These are phyloP conservation scores for Aspergillus melleus DNA, from an alignment of 2,329 filamentous ascomycete species.

Conservation along the genomic window DNA sequence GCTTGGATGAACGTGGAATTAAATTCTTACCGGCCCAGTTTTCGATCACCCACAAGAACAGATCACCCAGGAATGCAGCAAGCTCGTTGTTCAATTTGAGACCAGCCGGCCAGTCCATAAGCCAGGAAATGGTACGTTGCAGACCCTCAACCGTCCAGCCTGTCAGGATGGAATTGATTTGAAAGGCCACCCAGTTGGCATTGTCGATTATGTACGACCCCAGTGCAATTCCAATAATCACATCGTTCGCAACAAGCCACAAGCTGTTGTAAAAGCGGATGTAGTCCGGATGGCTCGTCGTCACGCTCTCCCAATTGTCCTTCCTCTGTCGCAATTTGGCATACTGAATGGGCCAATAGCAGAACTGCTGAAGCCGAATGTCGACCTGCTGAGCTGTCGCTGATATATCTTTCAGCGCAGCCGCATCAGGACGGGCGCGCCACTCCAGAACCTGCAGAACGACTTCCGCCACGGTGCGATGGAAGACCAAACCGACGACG, in stretches of 20 bases:
- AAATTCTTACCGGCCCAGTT: slow-evolving; percentile 77
- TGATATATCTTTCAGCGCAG: slow-evolving; percentile 91
- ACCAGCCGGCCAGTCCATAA: slow-evolving; percentile 93
- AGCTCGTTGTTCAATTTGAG: slow-evolving; percentile 94
- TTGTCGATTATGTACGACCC: slow-evolving; percentile 98
- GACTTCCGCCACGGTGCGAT: slow-evolving; percentile 78
- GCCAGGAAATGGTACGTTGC: slow-evolving; percentile 85
- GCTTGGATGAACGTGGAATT: neutral
- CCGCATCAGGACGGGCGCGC: slow-evolving; percentile 72
- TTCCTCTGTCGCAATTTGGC: slow-evolving; percentile 85
- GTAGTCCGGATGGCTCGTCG: slow-evolving; percentile 93
- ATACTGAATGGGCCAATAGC: slow-evolving; percentile 98
- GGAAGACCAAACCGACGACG: slow-evolving; percentile 73
- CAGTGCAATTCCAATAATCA: slow-evolving; percentile 95
- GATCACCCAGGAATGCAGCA: slow-evolving; percentile 87
- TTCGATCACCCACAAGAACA: slow-evolving; percentile 98
- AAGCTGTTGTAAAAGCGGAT: slow-evolving; percentile 98
- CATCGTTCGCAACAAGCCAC: slow-evolving; percentile 97
- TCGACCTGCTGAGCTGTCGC: slow-evolving; percentile 97
- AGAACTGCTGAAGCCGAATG: slow-evolving; percentile 95
- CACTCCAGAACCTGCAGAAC: slow-evolving; percentile 81
- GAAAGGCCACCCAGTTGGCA: slow-evolving; percentile 75
- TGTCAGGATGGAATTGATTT: slow-evolving; percentile 73
- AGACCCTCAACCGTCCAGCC: slow-evolving; percentile 86
- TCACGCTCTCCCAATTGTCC: slow-evolving; percentile 92